Conservation (phyloP, 768 basidiomycete genomes). For the Dioszegia aurantiaca region DNA sequence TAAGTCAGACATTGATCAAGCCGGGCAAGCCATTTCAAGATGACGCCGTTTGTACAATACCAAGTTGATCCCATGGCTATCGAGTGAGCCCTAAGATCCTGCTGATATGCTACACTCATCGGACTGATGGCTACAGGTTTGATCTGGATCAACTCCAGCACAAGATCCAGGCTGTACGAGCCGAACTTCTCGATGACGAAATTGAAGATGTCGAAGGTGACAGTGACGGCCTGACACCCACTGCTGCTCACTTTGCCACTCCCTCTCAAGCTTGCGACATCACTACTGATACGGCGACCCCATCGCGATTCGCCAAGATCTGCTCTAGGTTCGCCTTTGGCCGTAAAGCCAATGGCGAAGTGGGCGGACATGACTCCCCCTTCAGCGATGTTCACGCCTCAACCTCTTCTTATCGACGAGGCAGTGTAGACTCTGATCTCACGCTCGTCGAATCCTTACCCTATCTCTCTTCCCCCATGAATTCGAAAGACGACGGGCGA, state of each 20-base stretch:
- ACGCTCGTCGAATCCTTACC: not conserved
- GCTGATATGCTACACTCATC: too few species aligned
- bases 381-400: not conserved
- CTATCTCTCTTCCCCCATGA: not conserved
- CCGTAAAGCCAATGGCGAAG: too few species aligned
- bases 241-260: too few species aligned
- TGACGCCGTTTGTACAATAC: too few species aligned
- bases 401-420: not conserved
- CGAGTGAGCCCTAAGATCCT: too few species aligned
- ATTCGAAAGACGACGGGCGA: not conserved
- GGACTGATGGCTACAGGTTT: not conserved
- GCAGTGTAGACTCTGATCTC: not conserved
- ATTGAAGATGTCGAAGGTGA: not conserved
- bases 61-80: too few species aligned
- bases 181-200: not conserved
- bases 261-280: too few species aligned
- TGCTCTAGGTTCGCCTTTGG: constrained; percentile 4
- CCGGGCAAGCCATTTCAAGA: too few species aligned
- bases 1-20: too few species aligned
- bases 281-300: too few species aligned
- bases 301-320: not conserved
- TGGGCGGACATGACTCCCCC: not conserved
- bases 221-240: not conserved
- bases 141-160: not conserved
- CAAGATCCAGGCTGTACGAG: constrained; percentile 4